A percentile compares a stretch with the other conserved stretches of the same genome.
Evolutionary conservation across 176 grass and related monocot genomes (phyloP).

Genomic region (Phoenix dactylifera): DNA sequence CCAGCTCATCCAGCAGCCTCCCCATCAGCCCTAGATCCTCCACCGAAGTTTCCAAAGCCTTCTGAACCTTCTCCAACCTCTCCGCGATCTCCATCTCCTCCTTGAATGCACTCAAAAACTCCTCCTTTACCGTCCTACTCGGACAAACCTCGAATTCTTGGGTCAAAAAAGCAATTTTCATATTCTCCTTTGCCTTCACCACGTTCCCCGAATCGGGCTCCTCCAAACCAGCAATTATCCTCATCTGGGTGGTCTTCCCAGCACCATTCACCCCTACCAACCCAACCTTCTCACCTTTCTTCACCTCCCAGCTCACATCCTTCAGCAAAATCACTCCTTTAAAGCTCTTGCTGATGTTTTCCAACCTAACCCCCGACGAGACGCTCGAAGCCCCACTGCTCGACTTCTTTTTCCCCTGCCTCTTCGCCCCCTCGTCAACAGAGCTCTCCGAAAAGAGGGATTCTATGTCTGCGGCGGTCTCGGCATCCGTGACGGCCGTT

Average conservation of each 20-base stretch:
- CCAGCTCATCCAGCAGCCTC: slow-evolving; percentile 71
- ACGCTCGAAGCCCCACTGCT: slow-evolving; percentile 75
- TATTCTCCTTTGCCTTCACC: slow-evolving; percentile 73
- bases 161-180: slow-evolving; percentile 79
- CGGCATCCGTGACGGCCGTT: slow-evolving; percentile 14
- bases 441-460: slow-evolving; percentile 46
- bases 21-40: slow-evolving; percentile 85
- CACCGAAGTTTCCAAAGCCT: slow-evolving; percentile 50
- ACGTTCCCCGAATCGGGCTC: slow-evolving; percentile 68
- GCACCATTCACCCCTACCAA: slow-evolving; percentile 93
- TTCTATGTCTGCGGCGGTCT: slow-evolving; percentile 27
- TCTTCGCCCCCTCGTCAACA: slow-evolving; percentile 5
- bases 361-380: slow-evolving; percentile 72
- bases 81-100: slow-evolving; percentile 79
- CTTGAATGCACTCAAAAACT: slow-evolving; percentile 68
- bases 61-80: slow-evolving; percentile 75
- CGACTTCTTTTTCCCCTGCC: slow-evolving; percentile 46
- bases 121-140: slow-evolving; percentile 51
- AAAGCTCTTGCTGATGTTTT: slow-evolving; percentile 72
- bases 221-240: slow-evolving; percentile 68
- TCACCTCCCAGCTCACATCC: slow-evolving; percentile 90
- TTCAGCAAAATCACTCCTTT: slow-evolving; percentile 66
- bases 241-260: slow-evolving; percentile 85
- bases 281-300: slow-evolving; percentile 89
- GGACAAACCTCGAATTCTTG: slow-evolving; percentile 91